Evolutionary conservation across 1,284 basidiomycete genomes (phyloP).

Genomic region (Phellopilus nigrolimitatus): DNA sequence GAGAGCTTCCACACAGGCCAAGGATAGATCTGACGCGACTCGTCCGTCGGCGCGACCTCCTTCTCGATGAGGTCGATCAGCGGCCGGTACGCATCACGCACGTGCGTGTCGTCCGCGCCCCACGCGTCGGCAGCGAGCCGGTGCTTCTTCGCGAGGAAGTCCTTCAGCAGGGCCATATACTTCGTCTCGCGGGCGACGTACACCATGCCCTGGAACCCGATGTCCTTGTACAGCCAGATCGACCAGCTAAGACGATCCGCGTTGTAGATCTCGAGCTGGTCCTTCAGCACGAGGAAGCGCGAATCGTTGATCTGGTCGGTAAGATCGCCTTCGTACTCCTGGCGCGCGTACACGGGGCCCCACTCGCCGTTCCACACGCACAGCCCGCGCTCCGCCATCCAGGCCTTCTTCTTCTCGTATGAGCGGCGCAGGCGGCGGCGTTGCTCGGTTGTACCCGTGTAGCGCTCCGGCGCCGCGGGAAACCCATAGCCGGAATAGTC

Average conservation of each 20-base stretch:
- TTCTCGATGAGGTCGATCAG: conserved; percentile 48
- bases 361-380: conserved; percentile 40
- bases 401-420: conserved; percentile 32
- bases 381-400: conserved; percentile 27
- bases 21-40: conserved; percentile 39
- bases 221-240: conserved; percentile 58
- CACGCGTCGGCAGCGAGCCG: conserved; percentile 61
- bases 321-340: conserved; percentile 26
- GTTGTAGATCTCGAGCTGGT: conserved; percentile 46
- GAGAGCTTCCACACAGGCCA: conserved; percentile 38
- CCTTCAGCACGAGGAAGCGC: conserved; percentile 40
- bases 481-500: conserved; percentile 42
- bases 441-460: conserved; percentile 29
- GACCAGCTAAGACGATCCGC: conserved; percentile 44
- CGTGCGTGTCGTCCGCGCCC: conserved; percentile 54
- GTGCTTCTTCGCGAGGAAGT: conserved; percentile 54
- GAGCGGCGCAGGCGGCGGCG: conserved; percentile 27
- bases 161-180: conserved; percentile 43
- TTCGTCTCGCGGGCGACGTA: conserved; percentile 42
- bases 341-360: conserved; percentile 28
- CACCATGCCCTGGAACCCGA: conserved; percentile 53
- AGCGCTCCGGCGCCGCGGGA: conserved; percentile 33
- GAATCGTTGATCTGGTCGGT: conserved; percentile 37
- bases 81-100: conserved; percentile 55
- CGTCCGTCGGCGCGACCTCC: conserved; percentile 35